Percentiles rank a stretch among this genome's conserved stretches.
These are phyloP conservation scores for Rauvolfia tetraphylla DNA, from an alignment of 257 asterid species.

Conservation along the genomic window DNA sequence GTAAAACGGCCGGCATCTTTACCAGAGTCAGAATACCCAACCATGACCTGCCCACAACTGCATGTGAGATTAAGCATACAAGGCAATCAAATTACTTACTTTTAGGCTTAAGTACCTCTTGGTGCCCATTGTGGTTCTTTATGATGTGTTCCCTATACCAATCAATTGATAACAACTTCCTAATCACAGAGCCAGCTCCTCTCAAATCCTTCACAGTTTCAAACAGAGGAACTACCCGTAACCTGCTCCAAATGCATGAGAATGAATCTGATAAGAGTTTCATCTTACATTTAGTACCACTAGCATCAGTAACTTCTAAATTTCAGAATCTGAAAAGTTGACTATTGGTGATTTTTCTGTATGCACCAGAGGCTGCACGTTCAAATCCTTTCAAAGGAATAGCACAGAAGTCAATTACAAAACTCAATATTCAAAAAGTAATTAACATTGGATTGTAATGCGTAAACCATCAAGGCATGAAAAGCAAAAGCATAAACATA, in stretches of 20 bases:
- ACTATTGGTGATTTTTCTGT: background rate
- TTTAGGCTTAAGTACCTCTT: slow-evolving; percentile 53
- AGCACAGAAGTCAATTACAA: background rate
- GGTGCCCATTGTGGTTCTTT: slow-evolving; percentile 86
- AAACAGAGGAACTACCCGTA: slow-evolving; percentile 93
- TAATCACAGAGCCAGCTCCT: slow-evolving; percentile 83
- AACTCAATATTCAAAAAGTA: background rate
- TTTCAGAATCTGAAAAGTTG: background rate
- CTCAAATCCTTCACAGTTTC: slow-evolving; percentile 98
- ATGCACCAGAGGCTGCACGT: background rate
- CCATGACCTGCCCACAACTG: slow-evolving; percentile 76
- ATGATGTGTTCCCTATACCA: slow-evolving; percentile 83
- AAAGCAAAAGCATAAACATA: background rate
- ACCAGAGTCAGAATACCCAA: slow-evolving; percentile 97
- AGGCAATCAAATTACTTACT: background rate
- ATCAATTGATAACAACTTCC: slow-evolving; percentile 75
- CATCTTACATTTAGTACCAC: background rate
- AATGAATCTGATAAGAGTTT: slow-evolving; percentile 14
- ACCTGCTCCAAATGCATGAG: slow-evolving; percentile 36
- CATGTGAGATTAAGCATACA: slow-evolving; percentile 22
- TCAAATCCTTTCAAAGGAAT: background rate
- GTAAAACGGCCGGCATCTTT: slow-evolving; percentile 96
- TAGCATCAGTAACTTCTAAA: background rate
- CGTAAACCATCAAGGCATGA: background rate
- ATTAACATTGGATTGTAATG: background rate